A percentile compares a stretch with the other conserved stretches of the same genome.
These are phyloP conservation scores for Botryotinia narcissicola DNA, from an alignment of 2,329 filamentous ascomycete genomes.

Conservation along the genomic window DNA sequence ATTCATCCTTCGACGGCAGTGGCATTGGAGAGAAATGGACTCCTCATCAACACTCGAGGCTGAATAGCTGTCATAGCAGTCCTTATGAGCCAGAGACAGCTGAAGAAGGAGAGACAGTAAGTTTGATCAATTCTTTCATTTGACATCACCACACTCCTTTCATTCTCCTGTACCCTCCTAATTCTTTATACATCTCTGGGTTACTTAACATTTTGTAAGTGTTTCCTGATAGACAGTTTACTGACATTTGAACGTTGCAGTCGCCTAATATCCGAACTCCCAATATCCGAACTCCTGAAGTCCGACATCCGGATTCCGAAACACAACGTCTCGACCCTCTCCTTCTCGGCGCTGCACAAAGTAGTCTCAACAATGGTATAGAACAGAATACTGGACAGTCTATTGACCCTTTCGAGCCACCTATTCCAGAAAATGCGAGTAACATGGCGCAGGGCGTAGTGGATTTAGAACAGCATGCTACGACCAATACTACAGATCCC, in stretches of 20 bases:
- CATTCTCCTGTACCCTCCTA: neutral
- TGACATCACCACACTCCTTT: neutral
- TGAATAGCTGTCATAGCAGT: neutral
- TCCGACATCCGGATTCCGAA: neutral
- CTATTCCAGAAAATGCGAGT: neutral
- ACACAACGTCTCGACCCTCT: neutral
- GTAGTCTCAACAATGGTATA: neutral
- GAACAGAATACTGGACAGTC: neutral
- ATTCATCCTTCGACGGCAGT: neutral
- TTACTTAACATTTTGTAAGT: neutral
- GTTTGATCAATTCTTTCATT: neutral
- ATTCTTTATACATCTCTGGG: neutral
- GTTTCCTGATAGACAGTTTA: neutral
- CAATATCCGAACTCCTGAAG: too few relatives aligned
- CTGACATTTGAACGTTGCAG: neutral
- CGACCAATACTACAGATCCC: accelerated
- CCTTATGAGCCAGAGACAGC: too few relatives aligned
- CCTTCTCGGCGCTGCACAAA: neutral
- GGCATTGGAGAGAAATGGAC: neutral
- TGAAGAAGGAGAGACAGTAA: neutral
- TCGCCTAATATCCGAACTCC: neutral
- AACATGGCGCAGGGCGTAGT: neutral
- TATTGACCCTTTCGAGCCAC: accelerated
- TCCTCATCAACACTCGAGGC: too few relatives aligned
- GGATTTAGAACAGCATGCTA: neutral